Conservation (phyloP, 192 early-diverging fungal species). For the Linnemannia elongata region DNA sequence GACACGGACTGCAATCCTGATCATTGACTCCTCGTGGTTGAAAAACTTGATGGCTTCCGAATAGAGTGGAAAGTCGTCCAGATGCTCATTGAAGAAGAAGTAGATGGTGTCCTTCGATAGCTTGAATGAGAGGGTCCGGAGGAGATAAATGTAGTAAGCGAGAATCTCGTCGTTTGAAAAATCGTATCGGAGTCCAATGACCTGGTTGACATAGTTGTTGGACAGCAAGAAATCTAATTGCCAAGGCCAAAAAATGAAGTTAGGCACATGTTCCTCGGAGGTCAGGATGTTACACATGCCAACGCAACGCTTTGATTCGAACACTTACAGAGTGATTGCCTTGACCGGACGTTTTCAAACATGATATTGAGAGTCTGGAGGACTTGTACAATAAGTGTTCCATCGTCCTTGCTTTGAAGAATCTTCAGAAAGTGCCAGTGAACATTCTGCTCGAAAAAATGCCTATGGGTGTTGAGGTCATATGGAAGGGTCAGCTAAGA, state of each 20-base stretch:
- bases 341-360: slow-evolving; percentile 63
- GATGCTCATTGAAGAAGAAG: slow-evolving; percentile 74
- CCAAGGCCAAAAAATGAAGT: background rate
- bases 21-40: slow-evolving; percentile 79
- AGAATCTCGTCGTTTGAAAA: slow-evolving; percentile 77
- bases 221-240: slow-evolving; percentile 72
- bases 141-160: slow-evolving; percentile 76
- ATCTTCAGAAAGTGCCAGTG: slow-evolving; percentile 56
- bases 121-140: slow-evolving; percentile 78
- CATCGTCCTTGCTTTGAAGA: slow-evolving; percentile 50
- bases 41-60: slow-evolving; percentile 75
- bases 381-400: slow-evolving; percentile 56
- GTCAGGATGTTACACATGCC: background rate
- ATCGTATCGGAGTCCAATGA: slow-evolving; percentile 71
- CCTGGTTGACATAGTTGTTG: slow-evolving; percentile 81
- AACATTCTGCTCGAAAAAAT: slow-evolving; percentile 58
- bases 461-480: slow-evolving; percentile 20
- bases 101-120: slow-evolving; percentile 72
- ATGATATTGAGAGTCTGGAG: slow-evolving; percentile 70
- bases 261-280: background rate
- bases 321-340: slow-evolving; percentile 59
- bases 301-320: background rate
- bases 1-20: slow-evolving; percentile 74
- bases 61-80: slow-evolving; percentile 61
- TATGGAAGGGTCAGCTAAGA: background rate